Evolutionary conservation across 768 basidiomycete species (phyloP).

Genomic region (Tremella mesenterica): DNA sequence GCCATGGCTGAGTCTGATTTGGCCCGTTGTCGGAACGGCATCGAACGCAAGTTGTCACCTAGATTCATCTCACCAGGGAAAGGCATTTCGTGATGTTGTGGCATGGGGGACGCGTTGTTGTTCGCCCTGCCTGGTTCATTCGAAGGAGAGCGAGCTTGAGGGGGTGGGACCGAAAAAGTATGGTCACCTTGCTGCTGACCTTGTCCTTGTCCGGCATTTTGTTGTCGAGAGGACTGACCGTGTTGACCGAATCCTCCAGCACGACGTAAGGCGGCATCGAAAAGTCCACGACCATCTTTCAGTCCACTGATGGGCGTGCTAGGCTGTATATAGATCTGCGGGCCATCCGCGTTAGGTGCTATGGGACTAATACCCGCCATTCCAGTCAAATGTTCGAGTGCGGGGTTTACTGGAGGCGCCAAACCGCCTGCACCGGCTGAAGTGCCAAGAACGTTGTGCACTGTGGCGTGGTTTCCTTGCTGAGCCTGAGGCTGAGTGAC

Average conservation of each 20-base stretch:
- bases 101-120: background rate
- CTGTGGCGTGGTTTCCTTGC: background rate
- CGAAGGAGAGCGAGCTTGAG: background rate
- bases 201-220: constrained; percentile 8
- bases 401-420: constrained; percentile 32
- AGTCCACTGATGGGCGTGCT: constrained; percentile 39
- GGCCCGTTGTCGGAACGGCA: constrained; percentile 21
- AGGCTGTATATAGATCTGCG: constrained; percentile 36
- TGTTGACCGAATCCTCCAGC: constrained; percentile 14
- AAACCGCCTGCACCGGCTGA: constrained; percentile 16
- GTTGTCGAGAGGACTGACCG: too few species aligned
- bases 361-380: constrained; percentile 41
- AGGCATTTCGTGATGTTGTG: background rate
- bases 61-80: background rate
- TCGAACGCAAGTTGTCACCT: constrained; percentile 2
- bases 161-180: constrained; percentile 9
- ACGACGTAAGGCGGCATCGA: constrained; percentile 28
- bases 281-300: constrained; percentile 32
- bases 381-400: constrained; percentile 27
- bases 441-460: constrained; percentile 5
- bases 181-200: constrained; percentile 7
- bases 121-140: background rate
- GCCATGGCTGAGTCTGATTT: constrained; percentile 37
- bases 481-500: constrained; percentile 11
- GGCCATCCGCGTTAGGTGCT: constrained; percentile 34